Conservation (phyloP, 768 basidiomycete genomes). For the Rubroboletus satanas region DNA sequence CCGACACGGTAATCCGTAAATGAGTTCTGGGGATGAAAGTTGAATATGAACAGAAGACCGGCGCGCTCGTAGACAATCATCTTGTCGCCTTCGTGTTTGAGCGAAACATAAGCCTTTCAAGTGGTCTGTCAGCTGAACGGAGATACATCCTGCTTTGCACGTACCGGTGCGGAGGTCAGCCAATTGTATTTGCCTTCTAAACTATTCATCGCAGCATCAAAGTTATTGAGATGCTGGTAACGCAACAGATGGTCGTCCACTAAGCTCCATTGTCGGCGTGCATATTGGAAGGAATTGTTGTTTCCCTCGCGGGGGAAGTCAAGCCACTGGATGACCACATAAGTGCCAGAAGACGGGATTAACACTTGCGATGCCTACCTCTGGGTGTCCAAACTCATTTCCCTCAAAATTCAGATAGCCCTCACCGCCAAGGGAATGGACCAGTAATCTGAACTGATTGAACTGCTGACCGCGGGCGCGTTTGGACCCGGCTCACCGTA, state of each 20-base stretch:
- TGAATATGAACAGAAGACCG: conserved; percentile 92
- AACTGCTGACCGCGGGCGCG: background rate
- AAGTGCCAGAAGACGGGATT: background rate
- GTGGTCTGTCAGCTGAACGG: conserved; percentile 4
- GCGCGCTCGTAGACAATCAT: conserved; percentile 92
- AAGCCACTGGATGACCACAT: conserved; percentile 67
- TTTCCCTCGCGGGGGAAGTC: conserved; percentile 98
- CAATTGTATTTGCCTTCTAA: conserved; percentile 78
- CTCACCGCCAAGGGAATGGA: conserved; percentile 92
- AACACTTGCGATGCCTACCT: conserved; percentile 44
- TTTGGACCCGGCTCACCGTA: conserved; percentile 54
- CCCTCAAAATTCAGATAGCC: conserved; percentile 98
- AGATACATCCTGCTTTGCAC: conserved; percentile 3
- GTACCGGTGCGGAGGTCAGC: conserved; percentile 77
- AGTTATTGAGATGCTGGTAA: conserved; percentile 93
- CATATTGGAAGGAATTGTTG: conserved; percentile 93
- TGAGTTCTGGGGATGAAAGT: conserved; percentile 90
- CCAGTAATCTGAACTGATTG: conserved; percentile 58
- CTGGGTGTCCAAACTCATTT: conserved; percentile 98
- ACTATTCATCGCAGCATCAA: conserved; percentile 89
- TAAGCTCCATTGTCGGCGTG: conserved; percentile 94
- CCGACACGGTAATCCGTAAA: conserved; percentile 95
- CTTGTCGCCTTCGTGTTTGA: conserved; percentile 93
- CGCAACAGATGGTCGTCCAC: conserved; percentile 81
- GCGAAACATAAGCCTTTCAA: conserved; percentile 79